Evolutionary conservation across 2,329 filamentous ascomycete genomes (phyloP), one percentile per base, ranked within the genome.

Genomic region (Fusarium piperis): DNA sequence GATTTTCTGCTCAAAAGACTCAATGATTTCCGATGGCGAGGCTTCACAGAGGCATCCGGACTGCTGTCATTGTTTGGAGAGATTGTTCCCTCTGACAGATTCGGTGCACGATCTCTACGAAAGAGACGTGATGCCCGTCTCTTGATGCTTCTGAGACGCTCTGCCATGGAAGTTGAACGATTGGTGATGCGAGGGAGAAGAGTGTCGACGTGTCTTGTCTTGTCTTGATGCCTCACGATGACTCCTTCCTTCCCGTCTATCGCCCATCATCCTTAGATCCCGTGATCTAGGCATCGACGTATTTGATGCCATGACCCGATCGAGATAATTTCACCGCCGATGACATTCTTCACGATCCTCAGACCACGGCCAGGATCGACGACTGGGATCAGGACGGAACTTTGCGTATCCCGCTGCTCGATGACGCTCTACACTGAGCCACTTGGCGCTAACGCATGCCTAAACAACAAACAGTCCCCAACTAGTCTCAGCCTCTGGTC

Each of bases 111-210:
- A 18, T 35, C 56, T 53, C 58, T 35, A 36, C 63, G 57, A 11
- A 71, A 66, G 20, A 75, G 62, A 18, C 72, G 72, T 18, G 65
- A 72, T 62, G 60, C 59, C 59, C 70, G 51, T 62, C 66, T 75
- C 51, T 65, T 71, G 70, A 75, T 59, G 52, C 67, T 48, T 46
- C 67, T 75, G 39, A 74, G 39, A 30, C 70, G 64, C 51, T 52
- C 33, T 52, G 73, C 67, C 71, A 72, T 67, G 28, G 57, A 18
- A 30, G 12, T 32, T 51, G 26, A 51, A 51, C 26, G 35, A 26
- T n/a, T 51, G n/a, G 36, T 61, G 52, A 41, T 23, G 56, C 18
- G 55, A 18, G 20, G 9, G 20, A 28, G 46, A 51, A 4, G 26
- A 18, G 46, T 30, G 46, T 28, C 6, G 46, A 26, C 16, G 38